phyloP scores from a whole-genome alignment of 2,329 filamentous ascomycete species.

The Colletotrichum echinochloae region DNA sequence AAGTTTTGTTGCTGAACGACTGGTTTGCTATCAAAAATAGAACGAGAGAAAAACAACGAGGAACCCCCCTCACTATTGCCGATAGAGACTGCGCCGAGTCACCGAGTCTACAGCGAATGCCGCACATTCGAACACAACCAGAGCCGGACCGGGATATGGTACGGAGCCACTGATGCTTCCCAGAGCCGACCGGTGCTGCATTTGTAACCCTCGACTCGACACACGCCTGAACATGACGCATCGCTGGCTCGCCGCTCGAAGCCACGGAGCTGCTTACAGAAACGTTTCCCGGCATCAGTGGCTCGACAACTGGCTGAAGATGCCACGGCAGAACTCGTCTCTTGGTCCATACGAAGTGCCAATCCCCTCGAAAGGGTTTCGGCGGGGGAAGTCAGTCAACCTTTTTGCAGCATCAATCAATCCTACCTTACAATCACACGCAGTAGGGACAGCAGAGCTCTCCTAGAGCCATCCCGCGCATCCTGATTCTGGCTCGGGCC shows the following conservation, averaged over 20 bases:
- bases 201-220: not conserved
- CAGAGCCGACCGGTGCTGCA: not conserved
- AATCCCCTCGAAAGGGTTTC: not conserved
- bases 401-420: not conserved
- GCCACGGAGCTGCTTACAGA: not conserved
- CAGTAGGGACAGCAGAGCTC: no score
- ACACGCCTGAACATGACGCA: not conserved
- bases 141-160: slow-evolving; percentile 17
- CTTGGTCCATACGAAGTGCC: not conserved
- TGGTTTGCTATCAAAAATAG: not conserved
- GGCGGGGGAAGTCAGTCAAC: not conserved
- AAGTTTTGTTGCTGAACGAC: not conserved
- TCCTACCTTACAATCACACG: not conserved
- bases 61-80: not conserved
- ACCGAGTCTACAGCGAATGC: not conserved
- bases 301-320: not conserved
- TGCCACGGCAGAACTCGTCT: not conserved
- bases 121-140: slow-evolving; percentile 1
- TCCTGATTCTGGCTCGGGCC: not conserved
- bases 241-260: not conserved
- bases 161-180: not conserved
- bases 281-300: not conserved
- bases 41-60: not conserved
- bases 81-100: not conserved
- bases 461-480: not conserved